Base-by-base conservation (phyloP, 805 yeast genomes). In the Vanderwaltozyma verrucispora region DNA sequence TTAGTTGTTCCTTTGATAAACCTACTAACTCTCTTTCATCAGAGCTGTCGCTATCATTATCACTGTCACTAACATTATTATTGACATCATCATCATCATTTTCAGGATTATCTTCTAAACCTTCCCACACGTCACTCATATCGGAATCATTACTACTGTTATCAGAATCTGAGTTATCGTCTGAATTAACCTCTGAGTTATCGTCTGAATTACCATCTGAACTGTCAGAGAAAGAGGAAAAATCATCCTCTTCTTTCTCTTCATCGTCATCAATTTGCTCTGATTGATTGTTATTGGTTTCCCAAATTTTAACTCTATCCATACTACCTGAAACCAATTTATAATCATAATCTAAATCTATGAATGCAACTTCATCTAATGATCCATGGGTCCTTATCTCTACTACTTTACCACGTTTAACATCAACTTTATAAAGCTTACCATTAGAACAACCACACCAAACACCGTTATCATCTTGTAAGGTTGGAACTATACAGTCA, bases 371-470 rank as follows among this genome's bases (percentile, higher is more conserved):
- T 45, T 85, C 96, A 53, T 88, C 97, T 3, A 63, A 56, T 6
- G 61, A 55, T 13, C 81, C 74, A 53, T 87, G 96, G 7, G 69
- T 67, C 44, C 89, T 68, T 3, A 74, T 68, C 48, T 78, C 88
- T 5, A 74, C 65, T 4, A 81, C 69, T 46, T 71, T 72, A 4
- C 94, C 85, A 19, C 63, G 60, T 40, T 73, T 74, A 19, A 72
- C 72, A 53, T 88, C 75, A 16, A 86, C 73, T 44, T 81, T 71
- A 48, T 75, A 75, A 21, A 87, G 67, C 16, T 67, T 63, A 19
- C 95, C 95, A 45, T 82, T 81, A 6, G 88, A 76, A 28, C 78
- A 75, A 4, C 95, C 95, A 47, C 82, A 75, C 84, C 86, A 83
- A 2, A 79, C 70, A 40, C 75, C 69, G 37, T 70, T 59, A 38